Conservation (phyloP, 2,329 filamentous ascomycete species). For the Xylaria polymorpha region DNA sequence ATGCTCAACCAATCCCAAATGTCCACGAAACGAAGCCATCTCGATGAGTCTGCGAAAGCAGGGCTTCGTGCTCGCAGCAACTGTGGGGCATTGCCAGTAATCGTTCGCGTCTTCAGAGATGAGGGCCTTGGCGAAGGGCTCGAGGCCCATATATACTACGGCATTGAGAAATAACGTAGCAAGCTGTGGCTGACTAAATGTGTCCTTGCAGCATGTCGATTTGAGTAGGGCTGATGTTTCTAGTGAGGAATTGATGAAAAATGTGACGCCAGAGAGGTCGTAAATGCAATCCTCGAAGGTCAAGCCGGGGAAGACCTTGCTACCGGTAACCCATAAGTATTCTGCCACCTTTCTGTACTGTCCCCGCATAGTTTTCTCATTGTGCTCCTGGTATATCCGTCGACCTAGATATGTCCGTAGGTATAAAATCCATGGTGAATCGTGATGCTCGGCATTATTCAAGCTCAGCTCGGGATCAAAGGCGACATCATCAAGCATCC, state of each 20-base stretch:
- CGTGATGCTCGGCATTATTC: conserved; percentile 35
- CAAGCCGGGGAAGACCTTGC: conserved; percentile 36
- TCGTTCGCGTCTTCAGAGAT: conserved; percentile 39
- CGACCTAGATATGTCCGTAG: conserved; percentile 37
- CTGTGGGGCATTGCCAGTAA: conserved; percentile 40
- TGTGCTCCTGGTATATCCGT: conserved; percentile 36
- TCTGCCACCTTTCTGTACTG: conserved; percentile 39
- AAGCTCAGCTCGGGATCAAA: conserved; percentile 34
- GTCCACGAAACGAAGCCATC: conserved; percentile 38
- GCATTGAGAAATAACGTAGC: conserved; percentile 40
- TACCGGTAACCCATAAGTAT: conserved; percentile 36
- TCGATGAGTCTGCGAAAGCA: conserved; percentile 38
- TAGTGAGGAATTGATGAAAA: conserved; percentile 40
- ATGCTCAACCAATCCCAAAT: conserved; percentile 36
- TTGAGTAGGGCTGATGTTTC: conserved; percentile 37
- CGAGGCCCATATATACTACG: conserved; percentile 39
- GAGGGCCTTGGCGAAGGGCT: conserved; percentile 38
- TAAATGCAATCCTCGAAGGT: conserved; percentile 37
- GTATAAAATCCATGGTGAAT: conserved; percentile 37
- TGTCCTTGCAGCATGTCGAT: conserved; percentile 34
- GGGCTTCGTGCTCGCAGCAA: conserved; percentile 39
- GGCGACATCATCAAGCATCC: conserved; percentile 37
- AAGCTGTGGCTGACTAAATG: conserved; percentile 35
- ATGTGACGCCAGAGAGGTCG: conserved; percentile 36
- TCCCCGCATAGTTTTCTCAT: conserved; percentile 38